A percentile compares a stretch with the other conserved stretches of the same genome.
phyloP scores from a whole-genome alignment of 2,329 filamentous ascomycete genomes.

The Pseudocercospora cruenta region DNA sequence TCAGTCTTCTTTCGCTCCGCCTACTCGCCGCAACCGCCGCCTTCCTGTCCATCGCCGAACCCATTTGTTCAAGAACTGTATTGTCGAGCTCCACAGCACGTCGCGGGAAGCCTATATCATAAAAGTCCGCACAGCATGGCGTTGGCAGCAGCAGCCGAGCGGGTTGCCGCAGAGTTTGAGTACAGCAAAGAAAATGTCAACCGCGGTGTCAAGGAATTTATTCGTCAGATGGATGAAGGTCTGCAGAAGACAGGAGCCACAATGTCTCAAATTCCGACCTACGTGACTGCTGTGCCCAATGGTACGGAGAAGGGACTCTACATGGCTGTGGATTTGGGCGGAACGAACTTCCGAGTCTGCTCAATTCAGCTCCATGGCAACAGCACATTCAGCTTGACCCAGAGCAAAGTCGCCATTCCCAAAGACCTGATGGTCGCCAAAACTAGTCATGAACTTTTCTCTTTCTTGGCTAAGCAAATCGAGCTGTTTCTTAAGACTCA shows the following conservation, averaged over 20 bases:
- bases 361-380: conserved; percentile 92
- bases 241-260: conserved; percentile 76
- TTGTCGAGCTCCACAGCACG: conserved; percentile 37
- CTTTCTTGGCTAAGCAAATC: conserved; percentile 91
- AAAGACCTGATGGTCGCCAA: conserved; percentile 87
- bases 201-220: conserved; percentile 80
- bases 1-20: conserved; percentile 11
- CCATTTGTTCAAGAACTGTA: conserved; percentile 42
- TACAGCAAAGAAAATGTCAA: conserved; percentile 78
- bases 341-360: conserved; percentile 98
- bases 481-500: conserved; percentile 84
- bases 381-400: conserved; percentile 90
- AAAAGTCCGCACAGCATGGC: conserved; percentile 51
- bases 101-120: conserved; percentile 34
- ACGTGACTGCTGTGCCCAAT: conserved; percentile 93
- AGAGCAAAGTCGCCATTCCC: conserved; percentile 89
- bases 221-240: conserved; percentile 87
- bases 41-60: conserved; percentile 38
- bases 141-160: conserved; percentile 71
- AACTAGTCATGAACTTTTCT: conserved; percentile 83
- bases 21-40: conserved; percentile 26
- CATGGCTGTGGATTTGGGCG: conserved; percentile 94
- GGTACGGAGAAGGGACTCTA: conserved; percentile 98
- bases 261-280: conserved; percentile 94
- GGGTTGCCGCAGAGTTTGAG: conserved; percentile 82